Evolutionary conservation across 148 eudicot genomes (phyloP).

Genomic region (Rhododendron williamsianum): DNA sequence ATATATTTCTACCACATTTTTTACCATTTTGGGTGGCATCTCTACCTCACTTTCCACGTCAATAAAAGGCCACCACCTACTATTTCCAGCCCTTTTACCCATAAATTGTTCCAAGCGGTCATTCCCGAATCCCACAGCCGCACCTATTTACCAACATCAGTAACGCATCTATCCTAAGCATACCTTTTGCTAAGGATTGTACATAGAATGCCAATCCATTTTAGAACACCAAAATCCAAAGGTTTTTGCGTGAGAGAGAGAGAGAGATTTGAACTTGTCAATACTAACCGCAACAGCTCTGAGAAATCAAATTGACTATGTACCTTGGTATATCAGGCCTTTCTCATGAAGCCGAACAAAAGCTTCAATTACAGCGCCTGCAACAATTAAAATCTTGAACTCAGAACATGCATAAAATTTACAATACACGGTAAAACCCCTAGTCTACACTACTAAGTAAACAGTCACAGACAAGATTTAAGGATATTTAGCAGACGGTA

Average conservation of each 20-base stretch:
- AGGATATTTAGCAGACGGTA: not conserved
- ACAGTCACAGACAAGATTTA: not conserved
- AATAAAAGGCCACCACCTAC: not conserved
- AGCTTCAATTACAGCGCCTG: conserved; percentile 97
- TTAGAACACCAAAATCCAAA: not conserved
- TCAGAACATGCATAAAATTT: conserved; percentile 11
- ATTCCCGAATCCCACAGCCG: not conserved
- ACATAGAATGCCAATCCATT: not conserved
- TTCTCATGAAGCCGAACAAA: conserved; percentile 97
- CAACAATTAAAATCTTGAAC: conserved; percentile 17
- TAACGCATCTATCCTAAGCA: not conserved
- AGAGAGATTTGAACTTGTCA: not conserved
- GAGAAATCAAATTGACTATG: not conserved
- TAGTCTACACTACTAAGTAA: not conserved
- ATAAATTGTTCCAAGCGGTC: not conserved
- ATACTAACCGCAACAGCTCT: not conserved
- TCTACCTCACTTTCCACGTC: not conserved
- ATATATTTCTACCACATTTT: not conserved
- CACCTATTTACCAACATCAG: not conserved
- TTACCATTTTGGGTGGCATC: not conserved
- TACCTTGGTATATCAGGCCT: conserved; percentile 96
- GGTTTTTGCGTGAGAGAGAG: not conserved
- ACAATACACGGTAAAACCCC: not conserved
- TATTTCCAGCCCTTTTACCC: not conserved
- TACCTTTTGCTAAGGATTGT: not conserved